phyloP scores from a whole-genome alignment of 257 asterid genomes.

The Perilla frutescens region DNA sequence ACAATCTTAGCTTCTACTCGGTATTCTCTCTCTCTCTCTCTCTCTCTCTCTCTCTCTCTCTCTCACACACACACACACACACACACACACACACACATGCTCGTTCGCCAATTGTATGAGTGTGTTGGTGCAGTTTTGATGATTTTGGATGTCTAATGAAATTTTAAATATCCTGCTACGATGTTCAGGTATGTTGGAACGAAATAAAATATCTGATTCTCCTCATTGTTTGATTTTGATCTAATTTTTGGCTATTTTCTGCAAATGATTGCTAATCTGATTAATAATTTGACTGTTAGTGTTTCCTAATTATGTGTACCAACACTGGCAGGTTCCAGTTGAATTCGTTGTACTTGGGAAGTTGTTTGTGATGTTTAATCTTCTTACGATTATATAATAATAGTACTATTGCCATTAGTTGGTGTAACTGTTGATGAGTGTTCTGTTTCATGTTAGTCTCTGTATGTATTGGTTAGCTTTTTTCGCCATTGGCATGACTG shows the following conservation, averaged over 20 bases:
- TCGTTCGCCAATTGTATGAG: not conserved
- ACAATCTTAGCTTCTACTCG: slow-evolving; percentile 15
- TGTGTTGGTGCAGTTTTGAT: slow-evolving; percentile 13
- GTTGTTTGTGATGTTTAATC: not conserved
- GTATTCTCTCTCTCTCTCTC: slow-evolving; percentile 34
- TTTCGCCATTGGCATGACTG: not conserved
- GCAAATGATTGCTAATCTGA: slow-evolving; percentile 24
- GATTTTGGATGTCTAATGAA: not conserved
- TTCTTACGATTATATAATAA: not conserved
- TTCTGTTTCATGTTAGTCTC: not conserved
- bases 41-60: no score
- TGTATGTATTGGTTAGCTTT: not conserved
- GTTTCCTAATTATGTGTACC: not conserved
- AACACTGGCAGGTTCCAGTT: not conserved
- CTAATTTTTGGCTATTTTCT: not conserved
- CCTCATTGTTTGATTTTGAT: slow-evolving; percentile 16
- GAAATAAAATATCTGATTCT: not conserved
- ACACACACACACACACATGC: not conserved
- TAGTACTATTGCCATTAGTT: not conserved
- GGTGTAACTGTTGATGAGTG: slow-evolving; percentile 20
- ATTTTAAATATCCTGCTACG: not conserved
- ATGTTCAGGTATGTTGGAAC: slow-evolving; percentile 6
- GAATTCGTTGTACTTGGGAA: not conserved
- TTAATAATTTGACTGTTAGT: not conserved
- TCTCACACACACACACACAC: slow-evolving; percentile 22